Evolutionary conservation across 2,329 filamentous ascomycete genomes (phyloP), one percentile per base, ranked within the genome.

Genomic region (Gremmenia infestans): DNA sequence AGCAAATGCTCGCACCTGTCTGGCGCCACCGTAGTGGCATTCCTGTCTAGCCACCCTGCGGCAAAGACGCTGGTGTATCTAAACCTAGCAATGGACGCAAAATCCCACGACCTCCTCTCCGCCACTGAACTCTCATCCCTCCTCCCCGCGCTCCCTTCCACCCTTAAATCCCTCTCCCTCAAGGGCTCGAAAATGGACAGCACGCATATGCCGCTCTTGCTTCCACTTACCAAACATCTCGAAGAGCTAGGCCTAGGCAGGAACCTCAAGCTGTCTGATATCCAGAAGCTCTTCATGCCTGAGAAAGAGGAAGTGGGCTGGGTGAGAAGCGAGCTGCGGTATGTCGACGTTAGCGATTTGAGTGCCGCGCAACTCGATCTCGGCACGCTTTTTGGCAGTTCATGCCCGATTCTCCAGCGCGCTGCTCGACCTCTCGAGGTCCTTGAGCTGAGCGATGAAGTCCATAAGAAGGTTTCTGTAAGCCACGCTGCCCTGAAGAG

Each of bases 201-300:
- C 1, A 77, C 78, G 0, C 88, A 93, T 66, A 75, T 90, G 32
- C 75, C 81, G 3, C 73, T 83, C 39, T 76, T 93, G 25, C 74
- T 82, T 2, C 81, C 81, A 5, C 74, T 92, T 49, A 82, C 85
- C 36, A 87, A 88, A 69, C 82, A 87, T 63, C 74, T 93, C 12
- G 88, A 93, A 70, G 89, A 93, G 71, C 77, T 94, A 19, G 85
- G 88, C 5, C 72, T 93, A 14, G 88, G 87, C 42, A 83, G 86
- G 5, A 80, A 87, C 42, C 73, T 93, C 48, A 79, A 81, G 12
- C 76, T 89, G 46, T 71, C 74, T 52, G 86, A 91, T 60, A 77
- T 92, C 42, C 35, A 52, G 7, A 54, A 48, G 7, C 53, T 71
- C 1, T 61, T 71, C 32, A 50, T 69, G 11, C 61, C 65, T 9